Base-by-base conservation (phyloP, 768 basidiomycete genomes). In the Galerina sulciceps region DNA sequence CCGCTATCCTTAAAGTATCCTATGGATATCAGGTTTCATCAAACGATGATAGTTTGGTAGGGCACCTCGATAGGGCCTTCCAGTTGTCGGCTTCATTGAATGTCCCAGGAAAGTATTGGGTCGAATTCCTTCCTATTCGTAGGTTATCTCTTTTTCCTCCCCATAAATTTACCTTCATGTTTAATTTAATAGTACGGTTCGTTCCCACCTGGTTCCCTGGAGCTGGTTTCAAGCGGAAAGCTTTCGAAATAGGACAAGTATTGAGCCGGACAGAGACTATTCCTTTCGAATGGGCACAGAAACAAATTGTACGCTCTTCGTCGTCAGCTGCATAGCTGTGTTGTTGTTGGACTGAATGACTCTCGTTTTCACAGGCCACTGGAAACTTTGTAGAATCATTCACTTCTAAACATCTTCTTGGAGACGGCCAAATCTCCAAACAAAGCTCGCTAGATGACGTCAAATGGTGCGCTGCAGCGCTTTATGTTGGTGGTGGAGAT, bases 161-260 rank as follows among this genome's bases (percentile, higher is more conserved):
- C 36, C n/a, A 22, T n/a, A 9, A 11, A 18, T n/a, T 42, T 40
- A 38, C 26, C 13, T n/a, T 4, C 13, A 14, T n/a, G 3, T 17
- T n/a, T 10, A 40, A n/a, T 20, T 15, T 1, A 31, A 4, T 31
- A 80, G 79, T 79, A 49, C 67, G 73, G 26, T 74, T 69, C 58
- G 18, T 81, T 0, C 80, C 80, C 0, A 63, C 65, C 0, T 80
- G 80, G 79, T 72, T 82, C 52, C 79, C 81, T 20, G 75, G 79
- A 6, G 76, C 74, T 36, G 68, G 63, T 1, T 82, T 79, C 69
- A 79, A 81, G 60, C 66, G 67, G 15, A 26, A 57, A 9, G 75
- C 71, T 0, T 53, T 53, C 10, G 50, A 59, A 17, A 66, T 57
- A 20, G 65, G 61, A 14, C 37, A 56, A 15, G 50, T 62, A 5